A percentile compares a stretch with the other conserved stretches of the same genome.
phyloP scores from a whole-genome alignment of 352 stramenopile species.

The Globisporangium heterothallicum region DNA sequence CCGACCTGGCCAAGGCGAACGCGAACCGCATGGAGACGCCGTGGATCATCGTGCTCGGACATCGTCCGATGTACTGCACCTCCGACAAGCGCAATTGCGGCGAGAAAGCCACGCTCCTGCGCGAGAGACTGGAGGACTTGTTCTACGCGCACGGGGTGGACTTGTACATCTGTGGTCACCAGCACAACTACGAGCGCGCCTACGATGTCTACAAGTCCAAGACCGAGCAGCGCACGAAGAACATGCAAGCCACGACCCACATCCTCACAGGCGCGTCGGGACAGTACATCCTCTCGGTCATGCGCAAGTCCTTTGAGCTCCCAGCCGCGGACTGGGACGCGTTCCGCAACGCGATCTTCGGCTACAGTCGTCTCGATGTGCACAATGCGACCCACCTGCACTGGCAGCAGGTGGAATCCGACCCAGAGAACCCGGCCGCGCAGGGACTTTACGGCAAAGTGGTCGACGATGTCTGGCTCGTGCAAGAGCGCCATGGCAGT shows the following conservation, averaged over 20 bases:
- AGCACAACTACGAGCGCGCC: constrained; percentile 89
- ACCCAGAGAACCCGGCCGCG: constrained; percentile 68
- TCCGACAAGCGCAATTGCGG: constrained; percentile 72
- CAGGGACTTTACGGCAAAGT: constrained; percentile 74
- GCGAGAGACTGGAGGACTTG: constrained; percentile 65
- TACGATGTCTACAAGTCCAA: constrained; percentile 72
- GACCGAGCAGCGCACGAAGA: constrained; percentile 61
- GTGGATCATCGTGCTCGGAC: constrained; percentile 83
- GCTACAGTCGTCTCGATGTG: constrained; percentile 80
- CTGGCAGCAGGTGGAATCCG: constrained; percentile 85
- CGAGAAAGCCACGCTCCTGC: constrained; percentile 52
- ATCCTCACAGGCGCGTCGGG: constrained; percentile 87
- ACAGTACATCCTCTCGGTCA: constrained; percentile 71
- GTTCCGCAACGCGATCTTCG: constrained; percentile 86
- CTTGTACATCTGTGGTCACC: constrained; percentile 85
- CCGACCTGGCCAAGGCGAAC: constrained; percentile 60
- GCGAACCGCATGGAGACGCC: constrained; percentile 54
- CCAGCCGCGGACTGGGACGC: constrained; percentile 60
- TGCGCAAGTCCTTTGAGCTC: constrained; percentile 76
- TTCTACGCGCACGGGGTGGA: constrained; percentile 81
- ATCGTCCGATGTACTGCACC: constrained; percentile 87
- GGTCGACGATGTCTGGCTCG: constrained; percentile 87
- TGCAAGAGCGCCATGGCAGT: constrained; percentile 87
- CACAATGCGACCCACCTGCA: constrained; percentile 85
- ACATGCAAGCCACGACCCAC: constrained; percentile 85